A percentile compares a stretch with the other conserved stretches of the same genome.
phyloP scores from a whole-genome alignment of 2,329 filamentous ascomycete species.

The Bisporella sp. region DNA sequence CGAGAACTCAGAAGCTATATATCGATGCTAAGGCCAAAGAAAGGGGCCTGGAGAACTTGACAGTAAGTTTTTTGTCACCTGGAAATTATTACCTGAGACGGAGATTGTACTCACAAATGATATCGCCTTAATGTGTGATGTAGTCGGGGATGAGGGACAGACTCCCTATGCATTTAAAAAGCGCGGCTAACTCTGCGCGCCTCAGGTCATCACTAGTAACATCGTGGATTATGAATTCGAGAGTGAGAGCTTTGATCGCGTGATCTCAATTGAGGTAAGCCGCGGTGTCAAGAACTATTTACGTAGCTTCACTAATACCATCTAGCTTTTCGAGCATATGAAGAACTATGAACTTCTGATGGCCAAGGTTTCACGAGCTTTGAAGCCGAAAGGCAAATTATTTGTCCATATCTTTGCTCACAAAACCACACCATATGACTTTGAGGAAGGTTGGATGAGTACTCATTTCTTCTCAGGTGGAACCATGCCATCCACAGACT shows the following conservation, averaged over 20 bases:
- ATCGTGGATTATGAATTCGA: slow-evolving; percentile 60
- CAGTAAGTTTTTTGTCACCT: slow-evolving; percentile 29
- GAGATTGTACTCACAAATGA: no score
- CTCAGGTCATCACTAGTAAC: slow-evolving; percentile 51
- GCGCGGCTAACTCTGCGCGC: no score
- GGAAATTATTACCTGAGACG: no score
- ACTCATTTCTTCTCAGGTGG: slow-evolving; percentile 67
- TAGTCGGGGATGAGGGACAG: no score
- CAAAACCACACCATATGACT: slow-evolving; percentile 60
- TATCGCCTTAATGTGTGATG: no score
- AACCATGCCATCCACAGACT: slow-evolving; percentile 62
- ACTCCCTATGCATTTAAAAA: no score
- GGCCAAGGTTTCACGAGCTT: slow-evolving; percentile 50
- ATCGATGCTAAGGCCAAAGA: slow-evolving; percentile 52
- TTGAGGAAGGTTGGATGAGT: slow-evolving; percentile 68
- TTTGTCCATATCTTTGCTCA: slow-evolving; percentile 66
- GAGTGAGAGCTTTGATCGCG: slow-evolving; percentile 50
- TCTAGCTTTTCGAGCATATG: slow-evolving; percentile 68
- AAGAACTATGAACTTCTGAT: slow-evolving; percentile 66
- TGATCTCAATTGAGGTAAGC: slow-evolving; percentile 54
- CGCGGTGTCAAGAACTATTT: not conserved
- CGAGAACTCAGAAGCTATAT: slow-evolving; percentile 58
- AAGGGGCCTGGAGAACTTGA: slow-evolving; percentile 52
- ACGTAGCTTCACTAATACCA: slow-evolving; percentile 3
- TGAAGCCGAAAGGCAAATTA: slow-evolving; percentile 57